Percentiles rank a stretch among this genome's conserved stretches.
phyloP scores from a whole-genome alignment of 192 early-diverging fungal species.

The Gryganskiella cystojenkinii region DNA sequence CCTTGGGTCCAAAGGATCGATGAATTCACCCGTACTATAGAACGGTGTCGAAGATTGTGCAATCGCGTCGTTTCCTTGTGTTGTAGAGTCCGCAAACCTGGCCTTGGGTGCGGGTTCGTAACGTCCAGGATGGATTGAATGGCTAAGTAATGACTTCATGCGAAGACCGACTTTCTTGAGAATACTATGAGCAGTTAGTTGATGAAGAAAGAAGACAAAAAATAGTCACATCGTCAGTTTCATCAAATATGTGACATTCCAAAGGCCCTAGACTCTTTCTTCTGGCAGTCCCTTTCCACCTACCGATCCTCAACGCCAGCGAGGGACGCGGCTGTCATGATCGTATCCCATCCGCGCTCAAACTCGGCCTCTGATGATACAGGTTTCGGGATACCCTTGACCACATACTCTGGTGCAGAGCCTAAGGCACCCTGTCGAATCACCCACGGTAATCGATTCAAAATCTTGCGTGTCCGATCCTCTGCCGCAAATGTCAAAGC shows the following conservation, averaged over 20 bases:
- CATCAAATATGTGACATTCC: neutral
- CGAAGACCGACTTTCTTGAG: constrained; percentile 29
- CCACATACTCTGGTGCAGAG: constrained; percentile 10
- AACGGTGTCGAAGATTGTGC: neutral
- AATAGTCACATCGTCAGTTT: neutral
- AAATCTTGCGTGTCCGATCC: constrained; percentile 14
- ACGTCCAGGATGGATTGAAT: neutral
- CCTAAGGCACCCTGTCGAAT: constrained; percentile 40
- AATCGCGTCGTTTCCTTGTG: neutral
- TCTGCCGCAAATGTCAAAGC: constrained; percentile 26
- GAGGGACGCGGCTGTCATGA: constrained; percentile 35
- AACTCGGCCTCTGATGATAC: constrained; percentile 7
- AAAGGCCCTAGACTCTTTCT: too few species aligned
- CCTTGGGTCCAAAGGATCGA: constrained; percentile 20
- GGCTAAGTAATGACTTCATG: constrained; percentile 25
- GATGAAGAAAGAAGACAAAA: neutral
- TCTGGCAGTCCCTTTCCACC: neutral
- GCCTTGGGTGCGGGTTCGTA: constrained; percentile 7
- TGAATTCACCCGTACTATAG: constrained; percentile 9
- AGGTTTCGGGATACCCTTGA: constrained; percentile 13
- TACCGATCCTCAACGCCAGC: constrained; percentile 43
- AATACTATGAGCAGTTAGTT: constrained; percentile 8
- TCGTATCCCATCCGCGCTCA: constrained; percentile 39
- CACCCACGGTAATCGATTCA: constrained; percentile 31
- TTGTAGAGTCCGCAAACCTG: neutral